A percentile compares a stretch with the other conserved stretches of the same genome.
Evolutionary conservation across 176 grass and related monocot species (phyloP).

Genomic region (Cenchrus fungigraminus): DNA sequence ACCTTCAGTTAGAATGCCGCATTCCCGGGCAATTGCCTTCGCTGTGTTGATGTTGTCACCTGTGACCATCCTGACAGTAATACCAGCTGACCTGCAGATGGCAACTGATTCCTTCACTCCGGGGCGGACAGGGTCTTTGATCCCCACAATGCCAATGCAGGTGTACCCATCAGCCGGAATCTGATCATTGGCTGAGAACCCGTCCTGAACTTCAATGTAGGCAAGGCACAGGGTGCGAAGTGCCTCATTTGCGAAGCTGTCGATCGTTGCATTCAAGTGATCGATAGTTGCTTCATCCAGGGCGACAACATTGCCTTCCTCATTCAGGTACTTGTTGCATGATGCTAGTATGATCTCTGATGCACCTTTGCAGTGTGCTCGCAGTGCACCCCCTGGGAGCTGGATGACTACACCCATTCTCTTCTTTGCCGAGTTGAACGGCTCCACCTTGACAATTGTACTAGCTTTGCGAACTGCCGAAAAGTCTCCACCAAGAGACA

Average conservation of each 20-base stretch:
- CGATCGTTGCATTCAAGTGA: conserved; percentile 71
- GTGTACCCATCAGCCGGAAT: conserved; percentile 79
- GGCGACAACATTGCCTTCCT: conserved; percentile 61
- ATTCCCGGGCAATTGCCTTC: conserved; percentile 96
- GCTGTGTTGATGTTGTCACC: conserved; percentile 99
- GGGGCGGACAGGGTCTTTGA: conserved; percentile 87
- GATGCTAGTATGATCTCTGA: conserved; percentile 95
- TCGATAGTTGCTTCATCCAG: conserved; percentile 59
- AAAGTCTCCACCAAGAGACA: conserved; percentile 77
- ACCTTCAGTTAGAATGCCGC: conserved; percentile 87
- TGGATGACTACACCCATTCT: conserved; percentile 95
- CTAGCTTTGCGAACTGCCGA: conserved; percentile 60
- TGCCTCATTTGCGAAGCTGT: conserved; percentile 86
- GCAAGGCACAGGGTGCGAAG: conserved; percentile 90
- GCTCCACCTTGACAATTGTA: conserved; percentile 81
- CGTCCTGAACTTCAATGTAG: conserved; percentile 67
- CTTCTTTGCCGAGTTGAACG: conserved; percentile 94
- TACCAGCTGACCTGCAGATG: conserved; percentile 89
- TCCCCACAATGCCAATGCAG: conserved; percentile 94
- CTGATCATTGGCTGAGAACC: conserved; percentile 64
- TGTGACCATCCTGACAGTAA: conserved; percentile 96
- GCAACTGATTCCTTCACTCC: conserved; percentile 94
- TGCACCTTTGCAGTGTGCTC: conserved; percentile 84
- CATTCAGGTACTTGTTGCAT: conserved; percentile 71
- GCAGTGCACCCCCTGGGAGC: conserved; percentile 61